Percentiles rank a stretch among this genome's conserved stretches.
phyloP scores from a whole-genome alignment of 1,139 yeast genomes.

The Yarrowia galli region DNA sequence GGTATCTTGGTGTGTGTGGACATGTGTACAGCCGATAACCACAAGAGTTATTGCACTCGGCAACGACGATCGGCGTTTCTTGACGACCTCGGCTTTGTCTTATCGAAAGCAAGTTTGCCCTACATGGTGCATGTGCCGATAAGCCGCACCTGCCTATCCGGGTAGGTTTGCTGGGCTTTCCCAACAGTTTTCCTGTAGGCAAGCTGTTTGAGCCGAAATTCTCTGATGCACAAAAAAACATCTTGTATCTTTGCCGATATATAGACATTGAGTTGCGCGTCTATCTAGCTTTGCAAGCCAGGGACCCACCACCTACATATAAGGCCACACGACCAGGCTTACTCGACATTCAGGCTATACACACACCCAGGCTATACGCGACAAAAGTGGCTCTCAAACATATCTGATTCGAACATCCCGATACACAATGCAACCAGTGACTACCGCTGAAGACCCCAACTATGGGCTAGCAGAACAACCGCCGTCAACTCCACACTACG shows the following conservation, averaged over 20 bases:
- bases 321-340: slow-evolving; percentile 19
- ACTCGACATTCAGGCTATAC: no score
- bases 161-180: slow-evolving; percentile 34
- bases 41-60: no score
- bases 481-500: slow-evolving; percentile 14
- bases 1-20: not conserved
- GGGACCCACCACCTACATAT: slow-evolving; percentile 15
- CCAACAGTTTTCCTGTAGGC: slow-evolving; percentile 14
- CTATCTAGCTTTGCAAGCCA: slow-evolving; percentile 12
- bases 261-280: slow-evolving; percentile 30
- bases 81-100: not conserved
- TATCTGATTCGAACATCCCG: no score
- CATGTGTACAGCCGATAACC: not conserved
- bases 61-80: not conserved
- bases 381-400: no score
- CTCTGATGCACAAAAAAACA: not conserved
- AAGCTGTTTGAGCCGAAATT: not conserved
- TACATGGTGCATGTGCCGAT: slow-evolving; percentile 20
- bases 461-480: slow-evolving; percentile 11
- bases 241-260: not conserved
- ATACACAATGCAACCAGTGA: slow-evolving; percentile 14
- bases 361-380: no score
- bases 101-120: slow-evolving; percentile 15
- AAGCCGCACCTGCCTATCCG: slow-evolving; percentile 28
- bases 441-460: slow-evolving; percentile 12